phyloP scores from a whole-genome alignment of 2,329 filamentous ascomycete genomes.

The Fusarium sp. region DNA sequence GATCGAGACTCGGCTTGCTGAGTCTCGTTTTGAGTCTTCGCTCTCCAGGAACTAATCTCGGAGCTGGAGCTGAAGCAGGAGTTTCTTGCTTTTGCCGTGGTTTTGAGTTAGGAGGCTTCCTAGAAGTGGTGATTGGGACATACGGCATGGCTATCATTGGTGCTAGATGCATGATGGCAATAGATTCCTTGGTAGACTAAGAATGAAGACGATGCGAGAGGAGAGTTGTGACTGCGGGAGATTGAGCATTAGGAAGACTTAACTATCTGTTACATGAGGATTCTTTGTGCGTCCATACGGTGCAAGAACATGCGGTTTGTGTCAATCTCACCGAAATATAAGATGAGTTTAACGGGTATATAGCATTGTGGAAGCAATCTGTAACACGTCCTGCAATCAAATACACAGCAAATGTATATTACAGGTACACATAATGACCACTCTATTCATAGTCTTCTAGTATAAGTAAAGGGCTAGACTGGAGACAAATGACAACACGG shows the following conservation, averaged over 20 bases:
- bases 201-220: not conserved
- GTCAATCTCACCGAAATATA: not conserved
- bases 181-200: not conserved
- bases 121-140: not conserved
- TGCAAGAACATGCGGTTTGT: not conserved
- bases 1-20: constrained; percentile 41
- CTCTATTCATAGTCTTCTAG: not conserved
- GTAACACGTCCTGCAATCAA: constrained; percentile 6
- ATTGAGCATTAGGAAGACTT: not conserved
- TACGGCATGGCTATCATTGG: constrained; percentile 27
- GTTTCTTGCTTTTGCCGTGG: constrained; percentile 10
- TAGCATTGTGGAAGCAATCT: constrained; percentile 5
- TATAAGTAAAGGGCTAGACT: not conserved
- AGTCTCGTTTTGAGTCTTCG: constrained; percentile 32
- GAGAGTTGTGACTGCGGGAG: not conserved
- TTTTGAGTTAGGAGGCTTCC: constrained; percentile 2
- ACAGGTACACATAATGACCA: not conserved
- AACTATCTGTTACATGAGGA: not conserved
- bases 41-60: constrained; percentile 25
- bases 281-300: not conserved
- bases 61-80: not conserved
- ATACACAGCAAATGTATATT: not conserved
- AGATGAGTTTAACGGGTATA: not conserved
- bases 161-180: constrained; percentile 19
- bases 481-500: not conserved